Percentiles rank a stretch among this genome's conserved stretches.
phyloP scores from a whole-genome alignment of 2,329 filamentous ascomycete genomes.

The Phoma sp. region DNA sequence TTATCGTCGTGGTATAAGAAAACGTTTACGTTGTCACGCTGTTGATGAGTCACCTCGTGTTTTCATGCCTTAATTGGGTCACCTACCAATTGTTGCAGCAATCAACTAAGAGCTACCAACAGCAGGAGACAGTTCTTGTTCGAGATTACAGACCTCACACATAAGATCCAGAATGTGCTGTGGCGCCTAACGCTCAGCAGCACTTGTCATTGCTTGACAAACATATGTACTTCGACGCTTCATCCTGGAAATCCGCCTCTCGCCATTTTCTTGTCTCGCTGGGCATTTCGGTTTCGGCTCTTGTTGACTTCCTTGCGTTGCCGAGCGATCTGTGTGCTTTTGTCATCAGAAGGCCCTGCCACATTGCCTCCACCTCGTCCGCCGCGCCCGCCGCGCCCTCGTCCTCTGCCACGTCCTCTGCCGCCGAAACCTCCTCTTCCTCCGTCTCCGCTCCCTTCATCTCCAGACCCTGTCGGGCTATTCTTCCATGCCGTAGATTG shows the following conservation, averaged over 20 bases:
- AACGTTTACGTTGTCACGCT: too few relatives aligned
- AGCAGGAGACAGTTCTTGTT: too few relatives aligned
- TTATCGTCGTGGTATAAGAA: too few relatives aligned
- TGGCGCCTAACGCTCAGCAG: not conserved
- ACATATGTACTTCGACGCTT: not conserved
- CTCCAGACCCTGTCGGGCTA: slow-evolving; percentile 62
- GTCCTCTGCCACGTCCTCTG: slow-evolving; percentile 46
- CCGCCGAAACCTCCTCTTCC: slow-evolving; percentile 54
- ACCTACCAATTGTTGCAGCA: too few relatives aligned
- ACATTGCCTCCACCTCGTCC: slow-evolving; percentile 60
- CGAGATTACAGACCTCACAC: too few relatives aligned
- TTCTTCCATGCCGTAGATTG: slow-evolving; percentile 67
- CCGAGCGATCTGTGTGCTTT: slow-evolving; percentile 74
- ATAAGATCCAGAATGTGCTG: not conserved
- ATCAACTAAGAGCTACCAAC: too few relatives aligned
- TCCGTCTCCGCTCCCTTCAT: slow-evolving; percentile 55
- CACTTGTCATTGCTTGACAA: not conserved
- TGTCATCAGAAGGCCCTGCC: slow-evolving; percentile 71
- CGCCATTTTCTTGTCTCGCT: slow-evolving; percentile 68
- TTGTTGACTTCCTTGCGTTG: slow-evolving; percentile 84
- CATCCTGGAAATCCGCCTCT: slow-evolving; percentile 60
- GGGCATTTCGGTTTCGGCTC: slow-evolving; percentile 81
- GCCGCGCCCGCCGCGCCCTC: slow-evolving; percentile 44
- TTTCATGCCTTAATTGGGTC: too few relatives aligned
- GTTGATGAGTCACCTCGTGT: too few relatives aligned